Conservation (phyloP, 2,329 filamentous ascomycete species). For the Trichophyton simii region DNA sequence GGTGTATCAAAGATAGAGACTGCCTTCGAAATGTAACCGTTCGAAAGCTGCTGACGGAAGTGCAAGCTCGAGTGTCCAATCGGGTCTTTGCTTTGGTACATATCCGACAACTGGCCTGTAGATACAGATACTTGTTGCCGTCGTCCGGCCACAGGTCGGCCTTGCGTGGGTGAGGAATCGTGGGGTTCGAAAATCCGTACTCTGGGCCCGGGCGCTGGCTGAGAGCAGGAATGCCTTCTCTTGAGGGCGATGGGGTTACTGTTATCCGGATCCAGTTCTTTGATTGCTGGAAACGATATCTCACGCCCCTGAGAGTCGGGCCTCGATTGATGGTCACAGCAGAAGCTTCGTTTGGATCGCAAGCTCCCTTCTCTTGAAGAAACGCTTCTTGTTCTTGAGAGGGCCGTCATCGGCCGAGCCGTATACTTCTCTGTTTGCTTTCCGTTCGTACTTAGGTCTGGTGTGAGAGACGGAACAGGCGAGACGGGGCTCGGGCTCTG, state of each 20-base stretch:
- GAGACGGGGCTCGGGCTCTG: conserved; percentile 2
- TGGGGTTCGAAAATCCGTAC: conserved; percentile 14
- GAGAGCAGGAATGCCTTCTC: conserved; percentile 31
- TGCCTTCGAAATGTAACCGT: conserved; percentile 8
- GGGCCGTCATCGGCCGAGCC: not conserved
- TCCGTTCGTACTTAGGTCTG: not conserved
- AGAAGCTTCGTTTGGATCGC: conserved; percentile 22
- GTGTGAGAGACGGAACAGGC: conserved; percentile 1
- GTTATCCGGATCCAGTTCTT: conserved; percentile 8
- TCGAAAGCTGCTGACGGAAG: conserved; percentile 7
- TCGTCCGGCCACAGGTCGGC: not conserved
- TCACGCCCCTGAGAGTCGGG: conserved; percentile 15
- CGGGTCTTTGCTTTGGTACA: not conserved
- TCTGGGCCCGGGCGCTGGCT: conserved; percentile 18
- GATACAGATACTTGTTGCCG: not conserved
- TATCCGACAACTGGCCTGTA: not conserved
- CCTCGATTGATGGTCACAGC: conserved; percentile 19
- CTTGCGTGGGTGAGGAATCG: not conserved
- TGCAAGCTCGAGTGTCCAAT: conserved; percentile 4
- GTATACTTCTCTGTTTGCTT: not conserved
- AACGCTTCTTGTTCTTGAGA: conserved; percentile 14
- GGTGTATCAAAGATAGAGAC: conserved; percentile 6
- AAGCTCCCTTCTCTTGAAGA: conserved; percentile 20
- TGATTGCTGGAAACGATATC: conserved; percentile 14
- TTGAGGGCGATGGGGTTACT: conserved; percentile 10